A percentile compares a stretch with the other conserved stretches of the same genome.
Evolutionary conservation across 371 early-diverging fungal genomes (phyloP).

Genomic region (Amoeboradix gromovi): DNA sequence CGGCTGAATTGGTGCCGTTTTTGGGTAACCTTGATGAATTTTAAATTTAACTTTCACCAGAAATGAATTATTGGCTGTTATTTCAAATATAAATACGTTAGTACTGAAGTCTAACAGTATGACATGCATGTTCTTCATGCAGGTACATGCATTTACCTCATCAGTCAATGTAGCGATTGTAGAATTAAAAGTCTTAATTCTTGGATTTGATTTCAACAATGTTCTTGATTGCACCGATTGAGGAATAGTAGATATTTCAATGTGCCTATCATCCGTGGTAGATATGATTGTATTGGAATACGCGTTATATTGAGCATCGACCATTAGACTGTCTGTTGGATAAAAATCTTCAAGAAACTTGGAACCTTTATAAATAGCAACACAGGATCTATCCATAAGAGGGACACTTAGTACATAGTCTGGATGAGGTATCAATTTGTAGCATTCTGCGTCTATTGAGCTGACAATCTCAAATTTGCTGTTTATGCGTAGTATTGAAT

Average conservation of each 20-base stretch:
- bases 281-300: background rate
- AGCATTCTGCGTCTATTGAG: background rate
- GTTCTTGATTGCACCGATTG: background rate
- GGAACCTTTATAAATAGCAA: background rate
- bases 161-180: background rate
- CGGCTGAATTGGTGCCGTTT: background rate
- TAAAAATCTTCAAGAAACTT: background rate
- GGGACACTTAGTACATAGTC: background rate
- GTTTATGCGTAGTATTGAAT: background rate
- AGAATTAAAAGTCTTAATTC: background rate
- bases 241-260: background rate
- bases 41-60: background rate
- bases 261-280: background rate
- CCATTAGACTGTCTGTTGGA: background rate
- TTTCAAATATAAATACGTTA: background rate
- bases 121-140: background rate
- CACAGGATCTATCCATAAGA: background rate
- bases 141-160: background rate
- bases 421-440: background rate
- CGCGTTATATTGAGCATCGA: background rate
- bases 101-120: background rate
- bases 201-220: background rate
- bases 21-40: background rate
- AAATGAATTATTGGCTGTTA: background rate
- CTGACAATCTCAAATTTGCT: background rate